Percentiles rank a stretch among this genome's conserved stretches.
phyloP scores from a whole-genome alignment of 1,284 basidiomycete genomes.

The Ceratobasidium sp. region DNA sequence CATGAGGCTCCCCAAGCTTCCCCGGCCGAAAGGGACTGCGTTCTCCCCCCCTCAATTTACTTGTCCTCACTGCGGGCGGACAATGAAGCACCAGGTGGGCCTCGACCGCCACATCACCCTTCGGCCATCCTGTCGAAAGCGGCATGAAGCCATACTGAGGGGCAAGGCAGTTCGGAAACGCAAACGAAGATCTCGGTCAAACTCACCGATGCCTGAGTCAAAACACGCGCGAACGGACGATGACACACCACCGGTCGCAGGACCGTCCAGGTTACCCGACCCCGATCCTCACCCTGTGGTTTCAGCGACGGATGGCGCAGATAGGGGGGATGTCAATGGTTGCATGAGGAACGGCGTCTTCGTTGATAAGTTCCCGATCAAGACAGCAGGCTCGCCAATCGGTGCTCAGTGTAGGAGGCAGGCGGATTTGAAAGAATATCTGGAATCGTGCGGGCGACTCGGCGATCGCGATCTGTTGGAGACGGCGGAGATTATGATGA shows the following conservation, averaged over 20 bases:
- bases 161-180: neutral
- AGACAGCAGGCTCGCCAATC: constrained; percentile 26
- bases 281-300: neutral
- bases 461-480: constrained; percentile 23
- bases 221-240: neutral
- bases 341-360: constrained; percentile 5
- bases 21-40: neutral
- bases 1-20: neutral
- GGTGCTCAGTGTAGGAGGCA: neutral
- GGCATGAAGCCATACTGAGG: neutral
- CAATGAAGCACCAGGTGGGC: neutral
- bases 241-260: neutral
- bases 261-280: neutral
- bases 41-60: neutral
- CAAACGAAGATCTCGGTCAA: no score
- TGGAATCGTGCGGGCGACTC: neutral
- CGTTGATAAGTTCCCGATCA: constrained; percentile 15
- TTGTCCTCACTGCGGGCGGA: neutral
- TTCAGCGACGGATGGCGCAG: no score
- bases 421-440: neutral
- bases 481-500: constrained; percentile 15
- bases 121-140: neutral
- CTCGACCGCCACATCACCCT: neutral
- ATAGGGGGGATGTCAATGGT: neutral
- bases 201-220: neutral